A percentile compares a stretch with the other conserved stretches of the same genome.
Evolutionary conservation across 2,329 filamentous ascomycete species (phyloP).

Genomic region (Aspergillus carbonarius): DNA sequence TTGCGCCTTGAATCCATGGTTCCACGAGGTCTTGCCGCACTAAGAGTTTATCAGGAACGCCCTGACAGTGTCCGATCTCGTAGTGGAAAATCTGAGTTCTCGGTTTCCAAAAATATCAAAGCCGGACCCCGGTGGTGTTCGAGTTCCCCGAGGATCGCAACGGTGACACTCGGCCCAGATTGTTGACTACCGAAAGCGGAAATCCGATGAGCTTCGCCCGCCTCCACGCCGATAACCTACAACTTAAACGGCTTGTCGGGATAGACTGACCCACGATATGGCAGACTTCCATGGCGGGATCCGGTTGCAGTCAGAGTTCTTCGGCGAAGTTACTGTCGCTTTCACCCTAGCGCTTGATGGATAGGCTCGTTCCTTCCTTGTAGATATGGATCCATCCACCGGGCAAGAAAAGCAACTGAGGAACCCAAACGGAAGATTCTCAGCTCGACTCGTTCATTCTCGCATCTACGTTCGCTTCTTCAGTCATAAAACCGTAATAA

Average conservation of each 20-base stretch:
- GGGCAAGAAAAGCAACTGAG: not conserved
- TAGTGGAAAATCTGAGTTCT: not conserved
- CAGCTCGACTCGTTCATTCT: not conserved
- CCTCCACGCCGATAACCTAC: not conserved
- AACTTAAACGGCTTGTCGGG: not conserved
- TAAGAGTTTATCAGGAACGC: not conserved
- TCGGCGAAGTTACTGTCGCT: slow-evolving; percentile 1
- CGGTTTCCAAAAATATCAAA: not conserved
- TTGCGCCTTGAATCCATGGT: not conserved
- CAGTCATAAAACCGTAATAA: not conserved
- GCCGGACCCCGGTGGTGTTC: not conserved
- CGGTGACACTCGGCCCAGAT: slow-evolving; percentile 9
- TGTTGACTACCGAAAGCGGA: slow-evolving; percentile 22
- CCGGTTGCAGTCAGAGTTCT: slow-evolving; percentile 1
- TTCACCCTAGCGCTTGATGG: not conserved
- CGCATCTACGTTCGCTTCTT: not conserved
- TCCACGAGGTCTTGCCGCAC: not conserved
- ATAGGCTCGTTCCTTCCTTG: slow-evolving; percentile 14
- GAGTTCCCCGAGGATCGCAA: slow-evolving; percentile 1
- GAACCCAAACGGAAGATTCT: not conserved
- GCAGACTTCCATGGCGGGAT: not conserved
- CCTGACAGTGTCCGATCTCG: not conserved
- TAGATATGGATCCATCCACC: not conserved
- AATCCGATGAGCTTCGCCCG: slow-evolving; percentile 13
- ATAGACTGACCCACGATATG: not conserved